Percentiles rank a stretch among this genome's conserved stretches.
These are phyloP conservation scores for Arabidopsis thaliana DNA, from an alignment of 345 rosid genomes.

Conservation along the genomic window DNA sequence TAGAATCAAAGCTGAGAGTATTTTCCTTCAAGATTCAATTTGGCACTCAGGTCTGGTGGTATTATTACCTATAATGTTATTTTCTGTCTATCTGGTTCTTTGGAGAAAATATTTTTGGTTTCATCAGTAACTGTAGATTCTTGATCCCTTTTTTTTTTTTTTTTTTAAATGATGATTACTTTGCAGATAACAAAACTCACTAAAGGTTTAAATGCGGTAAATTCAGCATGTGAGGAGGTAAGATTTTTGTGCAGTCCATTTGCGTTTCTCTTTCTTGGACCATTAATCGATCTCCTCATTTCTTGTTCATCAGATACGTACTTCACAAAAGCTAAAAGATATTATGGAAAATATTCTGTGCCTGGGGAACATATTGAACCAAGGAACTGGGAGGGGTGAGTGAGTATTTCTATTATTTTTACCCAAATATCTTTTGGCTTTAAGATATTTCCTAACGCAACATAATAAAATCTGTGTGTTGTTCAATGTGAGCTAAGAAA, in stretches of 20 bases:
- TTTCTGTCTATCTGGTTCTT: conserved; percentile 35
- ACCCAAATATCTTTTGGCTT: conserved; percentile 1
- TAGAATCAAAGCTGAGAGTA: conserved; percentile 92
- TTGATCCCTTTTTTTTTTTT: conserved; percentile 9
- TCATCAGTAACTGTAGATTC: background rate
- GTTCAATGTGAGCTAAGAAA: background rate
- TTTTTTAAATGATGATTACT: conserved; percentile 5
- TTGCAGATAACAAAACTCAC: conserved; percentile 82
- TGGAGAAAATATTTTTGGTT: background rate
- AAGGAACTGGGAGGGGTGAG: conserved; percentile 99
- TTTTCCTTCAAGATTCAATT: conserved; percentile 98
- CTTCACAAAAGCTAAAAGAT: conserved; percentile 81
- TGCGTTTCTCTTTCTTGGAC: conserved; percentile 16
- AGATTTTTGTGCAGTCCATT: conserved; percentile 23
- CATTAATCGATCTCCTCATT: conserved; percentile 11
- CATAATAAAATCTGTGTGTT: background rate
- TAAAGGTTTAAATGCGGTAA: conserved; percentile 78
- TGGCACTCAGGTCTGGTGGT: conserved; percentile 83
- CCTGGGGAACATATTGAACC: conserved; percentile 90
- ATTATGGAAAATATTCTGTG: conserved; percentile 92
- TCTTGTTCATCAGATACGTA: conserved; percentile 69
- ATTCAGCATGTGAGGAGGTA: conserved; percentile 96
- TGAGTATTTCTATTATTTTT: conserved; percentile 35
- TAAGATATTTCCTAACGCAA: background rate
- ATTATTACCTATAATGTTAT: conserved; percentile 27